Evolutionary conservation across 2,329 filamentous ascomycete species (phyloP).

Genomic region (Pleochaeta shiraiana): DNA sequence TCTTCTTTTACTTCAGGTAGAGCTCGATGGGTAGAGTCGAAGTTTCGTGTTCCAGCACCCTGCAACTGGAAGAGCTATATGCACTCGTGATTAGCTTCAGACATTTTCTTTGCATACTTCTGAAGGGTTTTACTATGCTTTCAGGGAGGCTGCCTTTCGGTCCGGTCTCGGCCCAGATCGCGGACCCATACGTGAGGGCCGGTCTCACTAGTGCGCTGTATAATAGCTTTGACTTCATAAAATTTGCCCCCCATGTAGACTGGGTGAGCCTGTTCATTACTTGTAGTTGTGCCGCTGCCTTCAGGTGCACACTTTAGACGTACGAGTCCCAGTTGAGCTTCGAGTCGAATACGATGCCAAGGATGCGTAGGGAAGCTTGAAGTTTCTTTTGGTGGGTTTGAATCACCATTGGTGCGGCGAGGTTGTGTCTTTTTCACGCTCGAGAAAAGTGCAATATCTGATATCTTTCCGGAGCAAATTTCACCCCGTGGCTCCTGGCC

Average conservation of each 20-base stretch:
- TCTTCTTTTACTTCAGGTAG: neutral
- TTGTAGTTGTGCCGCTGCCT: neutral
- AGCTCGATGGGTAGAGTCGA: constrained; percentile 1
- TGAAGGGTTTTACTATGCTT: neutral
- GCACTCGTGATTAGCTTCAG: neutral
- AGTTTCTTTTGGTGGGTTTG: neutral
- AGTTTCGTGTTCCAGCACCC: neutral
- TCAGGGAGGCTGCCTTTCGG: neutral
- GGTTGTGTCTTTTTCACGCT: neutral
- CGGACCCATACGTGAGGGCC: constrained; percentile 1
- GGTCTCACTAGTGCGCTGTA: constrained; percentile 2
- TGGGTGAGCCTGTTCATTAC: neutral
- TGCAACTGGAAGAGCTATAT: neutral
- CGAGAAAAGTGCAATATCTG: neutral
- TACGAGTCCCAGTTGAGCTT: neutral
- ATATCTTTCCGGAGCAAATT: neutral
- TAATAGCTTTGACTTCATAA: neutral
- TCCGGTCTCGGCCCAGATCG: neutral
- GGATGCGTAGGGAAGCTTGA: neutral
- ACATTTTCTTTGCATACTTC: neutral
- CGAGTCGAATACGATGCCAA: neutral
- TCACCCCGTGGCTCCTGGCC: neutral
- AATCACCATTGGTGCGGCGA: neutral
- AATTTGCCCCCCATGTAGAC: neutral
- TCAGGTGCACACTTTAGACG: neutral